Base-by-base conservation (phyloP, 768 basidiomycete species). In the Tricholoma saponaceum region DNA sequence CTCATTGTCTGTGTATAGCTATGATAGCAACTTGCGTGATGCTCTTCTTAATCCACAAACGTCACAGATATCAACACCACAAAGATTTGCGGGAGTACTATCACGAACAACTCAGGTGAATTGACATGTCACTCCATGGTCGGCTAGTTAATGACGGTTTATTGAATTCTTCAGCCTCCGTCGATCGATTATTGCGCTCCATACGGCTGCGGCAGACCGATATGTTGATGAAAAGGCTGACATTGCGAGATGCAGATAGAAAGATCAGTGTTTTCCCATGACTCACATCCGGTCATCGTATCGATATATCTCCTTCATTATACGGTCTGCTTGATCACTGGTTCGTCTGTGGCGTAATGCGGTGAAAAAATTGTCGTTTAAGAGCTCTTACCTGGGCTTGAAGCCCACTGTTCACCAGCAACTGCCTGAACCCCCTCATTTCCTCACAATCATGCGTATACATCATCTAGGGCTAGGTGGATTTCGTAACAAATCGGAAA, bases 21-120 rank as follows among this genome's bases (percentile, higher is more conserved):
- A 76, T 80, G 70, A 55, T 66, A 9, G 63, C 71, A 10, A 74
- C 70, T 0, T 72, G 74, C 53, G 52, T 73, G 5, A 62, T 72
- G 23, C 72, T 83, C 22, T 71, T 70, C 2, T 58, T 79, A 10
- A 51, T 79, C 9, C 76, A 82, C 63, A 76, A 73, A 26, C 73
- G 78, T 8, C 70, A 75, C 50, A 76, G 75, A 12, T 66, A 72
- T 5, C 60, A 59, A 5, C 69, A 70, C 4, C 75, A 76, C 51
- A 72, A 72, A 44, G 75, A 77, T 58, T 58, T 83, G 30, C 68
- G 74, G 39, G 76, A 80, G 41, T 82, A 82, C 61, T 82, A 80
- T 57, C 64, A 74, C 23, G 79, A 83, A 60, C 82, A 83, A 61
- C 67, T 77, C 32, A 70, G 67, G 76, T 78, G 22, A 18, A 67